Evolutionary conservation across 2,329 filamentous ascomycete species (phyloP).

Genomic region (Monilinia fructicola): DNA sequence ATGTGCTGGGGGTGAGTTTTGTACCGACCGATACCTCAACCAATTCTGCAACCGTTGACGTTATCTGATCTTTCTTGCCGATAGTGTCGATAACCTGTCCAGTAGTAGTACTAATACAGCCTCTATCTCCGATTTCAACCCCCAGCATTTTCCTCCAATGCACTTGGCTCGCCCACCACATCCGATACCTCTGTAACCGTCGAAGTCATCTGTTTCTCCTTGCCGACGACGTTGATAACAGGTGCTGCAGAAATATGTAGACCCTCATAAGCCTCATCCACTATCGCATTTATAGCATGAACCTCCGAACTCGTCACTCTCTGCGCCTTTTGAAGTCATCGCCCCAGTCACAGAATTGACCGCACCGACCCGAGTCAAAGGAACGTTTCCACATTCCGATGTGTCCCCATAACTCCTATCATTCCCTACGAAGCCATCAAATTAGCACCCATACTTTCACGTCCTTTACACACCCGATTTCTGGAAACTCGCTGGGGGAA

Average conservation of each 20-base stretch:
- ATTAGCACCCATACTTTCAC: background rate
- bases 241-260: background rate
- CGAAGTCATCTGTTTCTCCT: background rate
- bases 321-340: too few species aligned
- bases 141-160: background rate
- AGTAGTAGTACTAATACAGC: background rate
- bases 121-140: background rate
- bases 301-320: background rate
- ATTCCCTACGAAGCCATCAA: background rate
- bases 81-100: background rate
- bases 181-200: background rate
- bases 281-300: conserved; percentile 8
- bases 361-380: background rate
- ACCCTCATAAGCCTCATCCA: conserved; percentile 10
- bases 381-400: background rate
- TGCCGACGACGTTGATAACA: background rate
- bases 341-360: too few species aligned
- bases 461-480: background rate
- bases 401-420: background rate
- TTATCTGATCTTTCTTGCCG: background rate
- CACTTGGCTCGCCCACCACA: background rate
- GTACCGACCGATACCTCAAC: background rate
- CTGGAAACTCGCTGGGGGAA: too few species aligned
- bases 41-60: background rate
- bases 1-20: background rate